These are phyloP conservation scores for Moniliella sp. DNA, from an alignment of 1,284 basidiomycete genomes.

Conservation along the genomic window DNA sequence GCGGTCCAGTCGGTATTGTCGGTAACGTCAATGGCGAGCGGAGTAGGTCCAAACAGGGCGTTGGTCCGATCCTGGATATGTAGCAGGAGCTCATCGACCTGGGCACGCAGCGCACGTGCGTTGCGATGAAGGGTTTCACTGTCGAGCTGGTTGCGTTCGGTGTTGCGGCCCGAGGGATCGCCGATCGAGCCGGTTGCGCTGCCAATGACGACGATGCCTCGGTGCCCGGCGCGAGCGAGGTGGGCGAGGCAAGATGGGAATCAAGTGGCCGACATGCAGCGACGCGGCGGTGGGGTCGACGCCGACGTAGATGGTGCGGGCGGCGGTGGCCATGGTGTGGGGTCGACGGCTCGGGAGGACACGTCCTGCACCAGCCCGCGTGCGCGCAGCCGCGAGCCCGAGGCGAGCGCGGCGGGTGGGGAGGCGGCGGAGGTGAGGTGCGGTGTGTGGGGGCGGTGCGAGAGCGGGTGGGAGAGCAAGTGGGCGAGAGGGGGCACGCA, in stretches of 20 bases:
- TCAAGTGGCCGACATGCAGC: conserved; percentile 76
- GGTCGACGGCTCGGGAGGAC: conserved; percentile 11
- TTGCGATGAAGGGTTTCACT: conserved; percentile 47
- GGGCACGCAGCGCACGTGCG: conserved; percentile 45
- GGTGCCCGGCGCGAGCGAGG: conserved; percentile 62
- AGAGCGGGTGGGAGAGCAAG: no score
- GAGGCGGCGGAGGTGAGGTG: no score
- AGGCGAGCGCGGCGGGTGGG: no score
- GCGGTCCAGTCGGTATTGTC: conserved; percentile 74
- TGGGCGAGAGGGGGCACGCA: no score
- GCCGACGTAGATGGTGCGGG: conserved; percentile 56
- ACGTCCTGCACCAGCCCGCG: conserved; percentile 10
- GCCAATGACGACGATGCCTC: conserved; percentile 52
- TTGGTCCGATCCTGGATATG: conserved; percentile 38
- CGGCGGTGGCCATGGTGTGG: conserved; percentile 4
- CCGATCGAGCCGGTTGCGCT: conserved; percentile 90
- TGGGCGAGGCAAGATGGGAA: conserved; percentile 69
- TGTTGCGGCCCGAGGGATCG: conserved; percentile 72
- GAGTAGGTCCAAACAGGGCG: not conserved
- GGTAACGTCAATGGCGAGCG: not conserved
- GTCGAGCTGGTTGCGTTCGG: conserved; percentile 55
- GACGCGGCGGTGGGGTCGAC: conserved; percentile 75
- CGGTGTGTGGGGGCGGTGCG: no score
- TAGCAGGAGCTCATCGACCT: conserved; percentile 52
- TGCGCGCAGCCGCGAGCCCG: no score